These are phyloP conservation scores for Ascosphaera apis DNA, from an alignment of 2,329 filamentous ascomycete species.

Conservation along the genomic window DNA sequence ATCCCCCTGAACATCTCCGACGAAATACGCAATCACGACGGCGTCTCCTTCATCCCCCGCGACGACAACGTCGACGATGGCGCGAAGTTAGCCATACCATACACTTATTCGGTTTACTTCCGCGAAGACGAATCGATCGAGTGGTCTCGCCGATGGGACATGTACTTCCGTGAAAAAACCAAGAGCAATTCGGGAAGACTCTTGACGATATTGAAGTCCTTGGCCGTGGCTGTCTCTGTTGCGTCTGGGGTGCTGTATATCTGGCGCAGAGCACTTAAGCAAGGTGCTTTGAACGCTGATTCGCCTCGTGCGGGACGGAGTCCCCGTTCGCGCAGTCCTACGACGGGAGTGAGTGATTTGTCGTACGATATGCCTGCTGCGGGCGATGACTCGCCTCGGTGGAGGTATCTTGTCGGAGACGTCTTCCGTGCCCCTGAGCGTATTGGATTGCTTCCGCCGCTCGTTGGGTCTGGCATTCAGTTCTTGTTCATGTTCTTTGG, in stretches of 20 bases:
- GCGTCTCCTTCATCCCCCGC: slow-evolving; percentile 36
- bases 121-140: slow-evolving; percentile 59
- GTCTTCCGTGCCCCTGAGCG: slow-evolving; percentile 54
- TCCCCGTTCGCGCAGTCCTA: slow-evolving; percentile 23
- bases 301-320: too few species aligned
- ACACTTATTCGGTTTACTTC: slow-evolving; percentile 79
- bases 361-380: slow-evolving; percentile 28
- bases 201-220: slow-evolving; percentile 69
- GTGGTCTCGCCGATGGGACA: slow-evolving; percentile 67
- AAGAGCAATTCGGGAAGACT: slow-evolving; percentile 65
- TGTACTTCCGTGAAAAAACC: slow-evolving; percentile 74
- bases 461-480: slow-evolving; percentile 71
- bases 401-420: slow-evolving; percentile 76
- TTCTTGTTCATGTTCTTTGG: slow-evolving; percentile 60
- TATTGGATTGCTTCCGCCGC: slow-evolving; percentile 51
- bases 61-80: slow-evolving; percentile 38
- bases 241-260: slow-evolving; percentile 65
- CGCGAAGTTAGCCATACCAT: slow-evolving; percentile 49
- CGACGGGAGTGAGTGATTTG: slow-evolving; percentile 25
- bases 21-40: slow-evolving; percentile 30
- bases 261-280: slow-evolving; percentile 45
- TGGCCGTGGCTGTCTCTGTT: slow-evolving; percentile 59
- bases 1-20: slow-evolving; percentile 40
- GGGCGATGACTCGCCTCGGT: slow-evolving; percentile 44
- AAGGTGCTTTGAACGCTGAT: slow-evolving; percentile 9